Percentiles rank a stretch among this genome's conserved stretches.
Evolutionary conservation across 208 protist species (phyloP).

Genomic region (Acanthamoeba sp.): DNA sequence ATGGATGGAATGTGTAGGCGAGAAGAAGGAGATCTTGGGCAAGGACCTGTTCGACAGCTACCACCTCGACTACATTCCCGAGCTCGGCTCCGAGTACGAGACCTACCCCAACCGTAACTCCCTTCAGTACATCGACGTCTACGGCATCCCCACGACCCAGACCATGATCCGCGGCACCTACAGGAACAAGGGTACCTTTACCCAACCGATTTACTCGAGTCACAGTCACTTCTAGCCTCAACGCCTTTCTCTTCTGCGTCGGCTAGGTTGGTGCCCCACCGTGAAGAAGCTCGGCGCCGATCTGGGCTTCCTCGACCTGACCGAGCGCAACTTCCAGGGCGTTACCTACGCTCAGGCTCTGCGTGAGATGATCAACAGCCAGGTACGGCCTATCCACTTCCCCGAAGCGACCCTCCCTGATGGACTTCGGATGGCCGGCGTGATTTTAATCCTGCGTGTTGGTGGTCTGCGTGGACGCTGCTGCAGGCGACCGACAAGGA

Average conservation of each 20-base stretch:
- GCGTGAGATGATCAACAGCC: slow-evolving; percentile 67
- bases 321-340: slow-evolving; percentile 53
- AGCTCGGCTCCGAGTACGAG: slow-evolving; percentile 80
- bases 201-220: too few species aligned
- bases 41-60: slow-evolving; percentile 75
- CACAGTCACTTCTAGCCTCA: too few species aligned
- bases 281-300: slow-evolving; percentile 74
- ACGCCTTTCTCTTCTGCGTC: too few species aligned
- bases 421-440: too few species aligned
- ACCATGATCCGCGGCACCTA: slow-evolving; percentile 89
- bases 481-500: slow-evolving; percentile 45
- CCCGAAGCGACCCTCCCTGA: neutral
- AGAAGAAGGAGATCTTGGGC: slow-evolving; percentile 67
- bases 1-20: neutral
- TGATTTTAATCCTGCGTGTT: too few species aligned
- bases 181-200: slow-evolving; percentile 77
- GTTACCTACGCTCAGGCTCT: slow-evolving; percentile 25
- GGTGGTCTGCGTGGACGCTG: neutral
- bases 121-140: slow-evolving; percentile 78
- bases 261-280: slow-evolving; percentile 64
- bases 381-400: neutral
- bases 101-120: slow-evolving; percentile 88
- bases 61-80: slow-evolving; percentile 41
- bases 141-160: slow-evolving; percentile 80
- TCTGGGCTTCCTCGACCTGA: slow-evolving; percentile 65